phyloP scores from a whole-genome alignment of 768 basidiomycete genomes.

The Terana coerulea region DNA sequence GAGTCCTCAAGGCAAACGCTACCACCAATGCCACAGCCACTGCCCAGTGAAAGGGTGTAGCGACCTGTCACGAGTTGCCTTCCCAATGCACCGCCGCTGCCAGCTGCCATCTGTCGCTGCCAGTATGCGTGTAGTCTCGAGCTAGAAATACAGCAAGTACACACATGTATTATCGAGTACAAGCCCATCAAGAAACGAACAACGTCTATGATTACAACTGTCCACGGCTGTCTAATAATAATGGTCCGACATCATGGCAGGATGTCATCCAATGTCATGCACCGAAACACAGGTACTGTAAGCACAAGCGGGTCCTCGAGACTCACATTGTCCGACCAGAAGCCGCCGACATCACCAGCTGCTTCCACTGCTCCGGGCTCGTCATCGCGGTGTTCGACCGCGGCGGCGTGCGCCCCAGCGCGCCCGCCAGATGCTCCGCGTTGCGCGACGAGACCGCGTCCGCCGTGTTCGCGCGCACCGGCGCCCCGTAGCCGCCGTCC shows the following conservation, averaged over 20 bases:
- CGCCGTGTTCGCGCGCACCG: too few relatives aligned
- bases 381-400: constrained; percentile 1
- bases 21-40: not conserved
- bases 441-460: not conserved
- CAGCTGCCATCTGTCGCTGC: not conserved
- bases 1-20: constrained; percentile 35
- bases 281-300: not conserved
- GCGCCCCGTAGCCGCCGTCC: constrained; percentile 1
- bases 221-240: too few relatives aligned
- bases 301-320: not conserved
- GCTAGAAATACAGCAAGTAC: too few relatives aligned
- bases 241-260: too few relatives aligned
- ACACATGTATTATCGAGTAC: too few relatives aligned
- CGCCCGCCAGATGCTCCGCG: constrained; percentile 11
- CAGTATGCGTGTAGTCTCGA: too few relatives aligned
- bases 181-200: too few relatives aligned
- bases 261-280: not conserved
- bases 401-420: constrained; percentile 13
- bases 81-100: not conserved
- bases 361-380: constrained; percentile 11
- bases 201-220: too few relatives aligned
- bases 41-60: too few relatives aligned
- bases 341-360: constrained; percentile 12
- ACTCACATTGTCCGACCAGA: not conserved
- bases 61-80: too few relatives aligned